These are phyloP conservation scores for Acanthamoeba triangularis DNA, from an alignment of 208 protist species.

Conservation along the genomic window DNA sequence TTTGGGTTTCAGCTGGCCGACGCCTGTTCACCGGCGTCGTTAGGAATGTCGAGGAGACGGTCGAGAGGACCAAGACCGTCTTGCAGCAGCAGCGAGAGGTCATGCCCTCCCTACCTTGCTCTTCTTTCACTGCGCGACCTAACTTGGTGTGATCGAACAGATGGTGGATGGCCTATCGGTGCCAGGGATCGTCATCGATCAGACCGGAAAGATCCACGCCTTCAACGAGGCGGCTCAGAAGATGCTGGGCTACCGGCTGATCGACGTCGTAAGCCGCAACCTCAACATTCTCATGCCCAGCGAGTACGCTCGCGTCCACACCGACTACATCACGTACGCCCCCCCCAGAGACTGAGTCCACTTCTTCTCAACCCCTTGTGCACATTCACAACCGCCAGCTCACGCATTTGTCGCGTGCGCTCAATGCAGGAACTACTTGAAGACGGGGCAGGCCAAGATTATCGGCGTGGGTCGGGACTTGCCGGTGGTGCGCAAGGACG, in stretches of 20 bases:
- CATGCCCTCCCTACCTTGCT: neutral
- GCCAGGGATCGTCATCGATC: slow-evolving; percentile 9
- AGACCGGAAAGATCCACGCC: slow-evolving; percentile 52
- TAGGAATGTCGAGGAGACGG: slow-evolving; percentile 4
- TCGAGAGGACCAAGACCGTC: slow-evolving; percentile 26
- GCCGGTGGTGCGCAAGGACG: slow-evolving; percentile 13
- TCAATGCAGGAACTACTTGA: slow-evolving; percentile 44
- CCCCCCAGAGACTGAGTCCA: neutral
- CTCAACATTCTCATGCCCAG: slow-evolving; percentile 58
- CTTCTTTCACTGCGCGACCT: neutral
- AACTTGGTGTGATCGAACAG: too few species aligned
- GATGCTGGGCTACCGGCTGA: slow-evolving; percentile 8
- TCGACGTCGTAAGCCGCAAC: slow-evolving; percentile 56
- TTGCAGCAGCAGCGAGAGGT: slow-evolving; percentile 49
- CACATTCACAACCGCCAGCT: neutral
- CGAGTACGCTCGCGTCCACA: slow-evolving; percentile 2
- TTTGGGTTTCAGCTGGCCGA: neutral
- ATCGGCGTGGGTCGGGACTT: slow-evolving; percentile 37
- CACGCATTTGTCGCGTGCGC: too few species aligned
- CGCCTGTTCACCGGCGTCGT: slow-evolving; percentile 11
- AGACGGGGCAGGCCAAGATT: slow-evolving; percentile 53
- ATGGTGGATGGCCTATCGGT: slow-evolving; percentile 3
- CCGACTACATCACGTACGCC: slow-evolving; percentile 39
- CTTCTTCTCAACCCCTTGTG: neutral
- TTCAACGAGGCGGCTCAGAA: slow-evolving; percentile 39